Evolutionary conservation across 768 basidiomycete genomes (phyloP).

Genomic region (Mycena maculata): DNA sequence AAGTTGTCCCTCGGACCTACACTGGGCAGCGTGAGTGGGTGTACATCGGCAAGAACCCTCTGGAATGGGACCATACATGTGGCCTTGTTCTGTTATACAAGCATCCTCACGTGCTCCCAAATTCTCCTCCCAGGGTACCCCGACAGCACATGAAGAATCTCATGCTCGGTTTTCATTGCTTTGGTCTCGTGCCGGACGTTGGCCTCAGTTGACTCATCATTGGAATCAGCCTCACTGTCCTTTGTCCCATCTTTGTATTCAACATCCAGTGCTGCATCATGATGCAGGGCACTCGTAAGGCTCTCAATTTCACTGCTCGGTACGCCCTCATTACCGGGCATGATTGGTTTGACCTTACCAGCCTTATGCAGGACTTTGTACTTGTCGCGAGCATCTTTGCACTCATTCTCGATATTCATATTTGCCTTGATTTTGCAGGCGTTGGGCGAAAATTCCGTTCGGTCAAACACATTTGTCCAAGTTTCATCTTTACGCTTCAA

Average conservation of each 20-base stretch:
- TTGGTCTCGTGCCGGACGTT: not conserved
- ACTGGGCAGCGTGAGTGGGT: not conserved
- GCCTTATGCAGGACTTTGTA: not conserved
- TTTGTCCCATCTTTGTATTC: not conserved
- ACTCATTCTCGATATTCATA: conserved; percentile 9
- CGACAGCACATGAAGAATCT: no score
- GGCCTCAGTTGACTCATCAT: not conserved
- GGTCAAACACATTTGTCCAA: not conserved
- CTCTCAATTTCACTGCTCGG: not conserved
- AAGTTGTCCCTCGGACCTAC: not conserved
- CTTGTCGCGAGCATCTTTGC: conserved; percentile 6
- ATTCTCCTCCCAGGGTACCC: no score
- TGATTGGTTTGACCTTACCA: not conserved
- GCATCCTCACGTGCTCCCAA: not conserved
- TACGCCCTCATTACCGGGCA: not conserved
- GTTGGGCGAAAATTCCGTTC: not conserved
- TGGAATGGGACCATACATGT: not conserved
- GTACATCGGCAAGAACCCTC: not conserved
- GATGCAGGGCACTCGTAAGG: not conserved
- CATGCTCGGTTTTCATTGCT: not conserved
- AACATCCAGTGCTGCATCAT: not conserved
- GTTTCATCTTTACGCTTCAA: not conserved
- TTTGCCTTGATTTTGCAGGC: not conserved
- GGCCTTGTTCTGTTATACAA: not conserved
- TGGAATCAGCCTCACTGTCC: not conserved